Evolutionary conservation across 139 green algal species (phyloP).

Genomic region (Coelastrella sp.): DNA sequence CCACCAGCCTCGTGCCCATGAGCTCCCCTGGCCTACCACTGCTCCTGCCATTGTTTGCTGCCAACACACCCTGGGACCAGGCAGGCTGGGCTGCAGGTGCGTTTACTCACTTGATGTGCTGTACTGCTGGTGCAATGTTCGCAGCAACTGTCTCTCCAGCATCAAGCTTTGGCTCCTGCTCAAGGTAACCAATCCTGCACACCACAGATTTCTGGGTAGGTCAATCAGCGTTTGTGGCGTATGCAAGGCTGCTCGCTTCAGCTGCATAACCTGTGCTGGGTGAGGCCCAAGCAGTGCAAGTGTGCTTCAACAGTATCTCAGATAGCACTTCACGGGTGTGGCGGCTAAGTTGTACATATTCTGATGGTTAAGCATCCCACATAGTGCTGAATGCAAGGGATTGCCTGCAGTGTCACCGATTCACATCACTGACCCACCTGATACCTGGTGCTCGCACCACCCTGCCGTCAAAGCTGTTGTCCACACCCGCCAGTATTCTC

Average conservation of each 20-base stretch:
- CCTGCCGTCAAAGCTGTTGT: slow-evolving; percentile 45
- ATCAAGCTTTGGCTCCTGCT: slow-evolving; percentile 84
- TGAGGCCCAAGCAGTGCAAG: no score
- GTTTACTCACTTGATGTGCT: slow-evolving; percentile 45
- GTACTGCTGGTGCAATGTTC: slow-evolving; percentile 70
- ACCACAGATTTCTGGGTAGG: neutral
- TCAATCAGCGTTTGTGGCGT: neutral
- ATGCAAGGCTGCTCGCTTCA: no score
- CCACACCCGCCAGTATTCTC: slow-evolving; percentile 72
- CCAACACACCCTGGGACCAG: no score
- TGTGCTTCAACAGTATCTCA: no score
- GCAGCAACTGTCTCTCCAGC: slow-evolving; percentile 73
- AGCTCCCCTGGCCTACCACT: neutral
- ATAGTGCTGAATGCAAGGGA: no score
- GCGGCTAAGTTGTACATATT: no score
- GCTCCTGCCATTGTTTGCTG: no score
- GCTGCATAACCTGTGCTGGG: no score
- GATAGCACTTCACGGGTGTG: no score
- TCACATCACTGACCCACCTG: neutral
- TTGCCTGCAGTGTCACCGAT: neutral
- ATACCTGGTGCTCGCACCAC: slow-evolving; percentile 41
- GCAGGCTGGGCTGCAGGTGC: no score
- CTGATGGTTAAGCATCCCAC: no score
- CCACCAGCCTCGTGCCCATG: neutral
- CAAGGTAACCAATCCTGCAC: slow-evolving; percentile 78